A percentile compares a stretch with the other conserved stretches of the same genome.
Conservation (phyloP, 345 rosid genomes). For the Anacardium occidentale region DNA sequence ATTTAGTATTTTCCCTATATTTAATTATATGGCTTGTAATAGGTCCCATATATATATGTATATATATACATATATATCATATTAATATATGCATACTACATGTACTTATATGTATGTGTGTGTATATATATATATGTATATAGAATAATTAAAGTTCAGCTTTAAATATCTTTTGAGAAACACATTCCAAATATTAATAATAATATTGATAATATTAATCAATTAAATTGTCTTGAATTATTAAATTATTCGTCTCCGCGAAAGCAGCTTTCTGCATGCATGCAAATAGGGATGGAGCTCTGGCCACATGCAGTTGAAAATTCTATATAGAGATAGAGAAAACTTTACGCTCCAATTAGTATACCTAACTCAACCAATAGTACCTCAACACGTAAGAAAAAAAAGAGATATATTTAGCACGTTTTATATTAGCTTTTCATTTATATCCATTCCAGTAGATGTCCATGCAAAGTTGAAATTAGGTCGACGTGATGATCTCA, state of each 20-base stretch:
- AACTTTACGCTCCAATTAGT: constrained; percentile 12
- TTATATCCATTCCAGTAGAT: constrained; percentile 42
- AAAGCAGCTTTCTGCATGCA: constrained; percentile 2
- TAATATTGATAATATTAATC: no score
- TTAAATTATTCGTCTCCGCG: neutral
- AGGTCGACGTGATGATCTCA: constrained; percentile 51
- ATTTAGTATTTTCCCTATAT: neutral
- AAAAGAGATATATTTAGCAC: constrained; percentile 19
- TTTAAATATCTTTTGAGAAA: neutral
- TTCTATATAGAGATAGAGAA: neutral
- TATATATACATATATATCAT: no score
- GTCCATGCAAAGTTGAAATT: constrained; percentile 41
- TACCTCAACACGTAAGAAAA: constrained; percentile 27
- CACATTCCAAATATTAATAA: no score
- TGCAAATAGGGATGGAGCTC: neutral
- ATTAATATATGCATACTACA: neutral
- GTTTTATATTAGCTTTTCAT: constrained; percentile 31
- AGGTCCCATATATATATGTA: neutral
- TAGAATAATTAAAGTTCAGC: neutral
- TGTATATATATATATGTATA: neutral
- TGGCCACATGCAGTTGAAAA: neutral
- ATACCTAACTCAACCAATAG: constrained; percentile 31
- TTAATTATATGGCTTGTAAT: constrained; percentile 14
- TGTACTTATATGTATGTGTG: neutral
- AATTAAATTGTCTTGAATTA: no score